Evolutionary conservation across 768 basidiomycete species (phyloP).

Genomic region (Amanita phalloides): DNA sequence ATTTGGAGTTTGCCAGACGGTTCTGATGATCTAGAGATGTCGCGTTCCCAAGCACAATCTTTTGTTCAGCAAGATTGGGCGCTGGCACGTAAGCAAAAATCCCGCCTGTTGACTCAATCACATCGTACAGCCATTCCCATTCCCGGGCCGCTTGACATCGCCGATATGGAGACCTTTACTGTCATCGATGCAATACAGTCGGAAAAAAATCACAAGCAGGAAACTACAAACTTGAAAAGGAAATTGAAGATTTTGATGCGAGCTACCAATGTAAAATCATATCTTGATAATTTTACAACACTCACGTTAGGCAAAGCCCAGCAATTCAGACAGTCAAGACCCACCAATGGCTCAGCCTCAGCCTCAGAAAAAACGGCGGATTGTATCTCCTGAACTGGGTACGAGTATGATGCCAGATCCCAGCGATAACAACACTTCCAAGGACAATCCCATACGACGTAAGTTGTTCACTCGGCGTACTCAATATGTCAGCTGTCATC

Average conservation of each 20-base stretch:
- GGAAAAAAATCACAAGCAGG: neutral
- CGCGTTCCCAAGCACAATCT: too few species aligned
- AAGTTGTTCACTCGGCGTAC: neutral
- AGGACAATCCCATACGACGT: neutral
- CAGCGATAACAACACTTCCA: neutral
- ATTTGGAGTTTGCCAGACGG: neutral
- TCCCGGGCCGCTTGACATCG: neutral
- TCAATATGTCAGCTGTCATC: neutral
- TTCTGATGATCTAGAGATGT: neutral
- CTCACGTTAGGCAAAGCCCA: neutral
- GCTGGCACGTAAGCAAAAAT: neutral
- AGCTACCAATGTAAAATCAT: neutral
- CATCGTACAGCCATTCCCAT: neutral
- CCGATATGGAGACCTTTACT: neutral
- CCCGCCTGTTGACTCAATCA: neutral
- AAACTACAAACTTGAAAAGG: neutral
- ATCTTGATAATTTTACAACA: neutral
- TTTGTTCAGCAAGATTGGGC: neutral
- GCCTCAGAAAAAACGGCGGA: neutral
- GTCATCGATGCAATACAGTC: neutral
- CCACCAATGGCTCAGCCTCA: neutral
- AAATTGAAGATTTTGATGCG: neutral
- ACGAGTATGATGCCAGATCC: neutral
- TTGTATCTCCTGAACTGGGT: neutral
- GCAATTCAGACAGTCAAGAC: neutral